These are phyloP conservation scores for Phaffia tasmanica DNA, from an alignment of 768 basidiomycete species.

Conservation along the genomic window DNA sequence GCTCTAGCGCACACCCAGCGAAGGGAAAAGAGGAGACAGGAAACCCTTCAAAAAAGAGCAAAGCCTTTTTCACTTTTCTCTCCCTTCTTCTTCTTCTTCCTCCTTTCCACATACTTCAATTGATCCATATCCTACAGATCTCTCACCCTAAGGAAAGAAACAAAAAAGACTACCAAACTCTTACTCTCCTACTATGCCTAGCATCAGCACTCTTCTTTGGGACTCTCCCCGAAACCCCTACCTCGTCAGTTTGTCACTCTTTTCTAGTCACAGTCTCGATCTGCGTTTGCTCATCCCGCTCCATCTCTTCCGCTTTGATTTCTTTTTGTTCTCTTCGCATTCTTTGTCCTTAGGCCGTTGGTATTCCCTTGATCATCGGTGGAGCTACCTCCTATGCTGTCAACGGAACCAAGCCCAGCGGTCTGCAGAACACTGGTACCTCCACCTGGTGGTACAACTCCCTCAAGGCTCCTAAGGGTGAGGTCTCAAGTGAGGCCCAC, in stretches of 20 bases:
- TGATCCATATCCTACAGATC: too few species aligned
- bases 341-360: constrained; percentile 22
- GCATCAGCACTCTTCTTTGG: constrained; percentile 16
- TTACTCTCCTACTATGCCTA: too few species aligned
- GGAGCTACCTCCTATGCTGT: constrained; percentile 8
- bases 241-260: neutral
- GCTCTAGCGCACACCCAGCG: too few species aligned
- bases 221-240: constrained; percentile 22
- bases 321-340: neutral
- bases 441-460: constrained; percentile 21
- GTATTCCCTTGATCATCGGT: constrained; percentile 24
- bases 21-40: too few species aligned
- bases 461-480: constrained; percentile 12
- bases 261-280: neutral
- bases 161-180: too few species aligned
- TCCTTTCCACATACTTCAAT: neutral
- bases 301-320: neutral
- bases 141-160: too few species aligned
- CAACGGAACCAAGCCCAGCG: constrained; percentile 16
- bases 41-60: neutral
- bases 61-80: neutral
- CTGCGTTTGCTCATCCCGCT: neutral
- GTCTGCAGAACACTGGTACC: neutral
- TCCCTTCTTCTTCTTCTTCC: neutral
- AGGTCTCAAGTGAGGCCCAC: constrained; percentile 17